Conservation (phyloP, 768 basidiomycete species). For the Tephrocybe sp. region DNA sequence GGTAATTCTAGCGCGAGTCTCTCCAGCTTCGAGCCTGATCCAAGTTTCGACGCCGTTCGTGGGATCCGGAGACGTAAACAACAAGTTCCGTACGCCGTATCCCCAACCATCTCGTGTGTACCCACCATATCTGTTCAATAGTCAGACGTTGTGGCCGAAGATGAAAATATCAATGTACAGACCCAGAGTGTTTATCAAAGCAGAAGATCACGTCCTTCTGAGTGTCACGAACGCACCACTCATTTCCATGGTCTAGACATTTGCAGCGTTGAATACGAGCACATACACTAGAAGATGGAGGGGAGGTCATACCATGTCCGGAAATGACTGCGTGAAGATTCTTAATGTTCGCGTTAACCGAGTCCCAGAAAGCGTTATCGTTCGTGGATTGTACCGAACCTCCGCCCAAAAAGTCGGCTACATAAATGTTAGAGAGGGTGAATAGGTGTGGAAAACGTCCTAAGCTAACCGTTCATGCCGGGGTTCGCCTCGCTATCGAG, state of each 20-base stretch:
- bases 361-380: slow-evolving; percentile 61
- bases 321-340: slow-evolving; percentile 68
- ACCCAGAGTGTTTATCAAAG: slow-evolving; percentile 79
- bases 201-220: slow-evolving; percentile 66
- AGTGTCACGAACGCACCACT: slow-evolving; percentile 74
- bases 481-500: neutral
- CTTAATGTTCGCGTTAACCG: slow-evolving; percentile 54
- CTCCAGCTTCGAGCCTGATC: slow-evolving; percentile 62
- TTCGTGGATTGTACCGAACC: slow-evolving; percentile 63
- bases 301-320: slow-evolving; percentile 69
- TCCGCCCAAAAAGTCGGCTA: slow-evolving; percentile 48
- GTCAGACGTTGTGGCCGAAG: neutral
- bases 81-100: slow-evolving; percentile 60
- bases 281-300: too few species aligned
- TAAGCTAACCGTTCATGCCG: neutral
- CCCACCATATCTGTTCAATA: slow-evolving; percentile 60
- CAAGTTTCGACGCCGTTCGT: slow-evolving; percentile 52
- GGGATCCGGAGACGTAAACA: slow-evolving; percentile 53
- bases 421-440: too few species aligned
- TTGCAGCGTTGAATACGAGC: too few species aligned
- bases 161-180: slow-evolving; percentile 16
- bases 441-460: too few species aligned
- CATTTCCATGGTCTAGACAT: slow-evolving; percentile 66
- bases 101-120: slow-evolving; percentile 55
- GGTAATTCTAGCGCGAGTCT: slow-evolving; percentile 50